Percentiles rank a stretch among this genome's conserved stretches.
These are phyloP conservation scores for Maudiozyma saulgeensis DNA, from an alignment of 805 yeast genomes.

Conservation along the genomic window DNA sequence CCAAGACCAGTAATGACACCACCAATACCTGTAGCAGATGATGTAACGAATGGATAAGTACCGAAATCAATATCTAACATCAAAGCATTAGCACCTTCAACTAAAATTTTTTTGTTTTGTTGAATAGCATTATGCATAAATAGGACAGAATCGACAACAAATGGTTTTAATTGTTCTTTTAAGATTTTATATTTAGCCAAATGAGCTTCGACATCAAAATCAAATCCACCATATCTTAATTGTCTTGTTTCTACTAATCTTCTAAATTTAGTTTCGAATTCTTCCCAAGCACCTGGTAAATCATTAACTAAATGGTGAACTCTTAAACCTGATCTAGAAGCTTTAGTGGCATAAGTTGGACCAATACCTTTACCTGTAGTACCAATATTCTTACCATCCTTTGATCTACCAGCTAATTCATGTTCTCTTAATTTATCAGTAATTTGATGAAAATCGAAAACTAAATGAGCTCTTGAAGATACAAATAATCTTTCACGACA, in stretches of 20 bases:
- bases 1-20: constrained; percentile 97
- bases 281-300: constrained; percentile 88
- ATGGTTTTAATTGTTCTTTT: constrained; percentile 71
- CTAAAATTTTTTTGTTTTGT: constrained; percentile 73
- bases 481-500: constrained; percentile 65
- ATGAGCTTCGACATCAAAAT: constrained; percentile 75
- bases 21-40: constrained; percentile 92
- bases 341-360: constrained; percentile 95
- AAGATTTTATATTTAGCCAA: constrained; percentile 64
- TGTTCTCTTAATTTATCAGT: constrained; percentile 92
- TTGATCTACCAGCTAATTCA: constrained; percentile 52
- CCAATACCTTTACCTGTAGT: constrained; percentile 99
- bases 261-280: constrained; percentile 68
- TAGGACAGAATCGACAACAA: constrained; percentile 85
- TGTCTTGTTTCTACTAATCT: constrained; percentile 73
- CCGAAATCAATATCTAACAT: constrained; percentile 98
- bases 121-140: constrained; percentile 72
- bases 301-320: constrained; percentile 90
- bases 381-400: constrained; percentile 75
- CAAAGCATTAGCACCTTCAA: constrained; percentile 97
- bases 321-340: constrained; percentile 91
- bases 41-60: constrained; percentile 95
- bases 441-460: constrained; percentile 95
- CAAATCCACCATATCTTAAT: constrained; percentile 89
- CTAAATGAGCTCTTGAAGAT: constrained; percentile 91